Conservation (phyloP, 805 yeast genomes). For the Candida nitratophila region DNA sequence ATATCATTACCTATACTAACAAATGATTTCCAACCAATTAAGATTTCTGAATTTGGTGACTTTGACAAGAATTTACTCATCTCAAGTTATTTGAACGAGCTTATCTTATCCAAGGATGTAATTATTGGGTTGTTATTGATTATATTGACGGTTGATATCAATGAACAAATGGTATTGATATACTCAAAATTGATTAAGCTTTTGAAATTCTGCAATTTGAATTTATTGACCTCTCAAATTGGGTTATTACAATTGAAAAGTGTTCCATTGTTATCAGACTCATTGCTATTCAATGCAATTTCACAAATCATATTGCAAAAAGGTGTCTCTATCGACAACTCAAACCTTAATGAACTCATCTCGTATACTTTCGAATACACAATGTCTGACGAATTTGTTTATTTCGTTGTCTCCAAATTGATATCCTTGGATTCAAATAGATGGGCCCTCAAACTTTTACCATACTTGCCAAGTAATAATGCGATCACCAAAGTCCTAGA, state of each 20-base stretch:
- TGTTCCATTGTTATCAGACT: background rate
- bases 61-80: conserved; percentile 17
- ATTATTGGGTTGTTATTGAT: conserved; percentile 21
- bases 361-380: conserved; percentile 10
- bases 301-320: conserved; percentile 5
- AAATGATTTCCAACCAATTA: background rate
- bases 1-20: conserved; percentile 18
- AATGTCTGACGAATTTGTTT: conserved; percentile 13
- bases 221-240: background rate
- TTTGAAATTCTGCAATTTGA: conserved; percentile 4
- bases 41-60: conserved; percentile 17
- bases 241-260: background rate
- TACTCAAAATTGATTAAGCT: conserved; percentile 12
- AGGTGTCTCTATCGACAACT: conserved; percentile 18
- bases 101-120: conserved; percentile 12
- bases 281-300: background rate
- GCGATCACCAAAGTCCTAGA: conserved; percentile 18
- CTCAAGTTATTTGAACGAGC: conserved; percentile 12
- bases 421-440: conserved; percentile 4
- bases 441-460: conserved; percentile 9
- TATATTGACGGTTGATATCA: conserved; percentile 25
- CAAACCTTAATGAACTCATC: conserved; percentile 17
- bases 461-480: conserved; percentile 14
- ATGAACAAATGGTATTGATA: conserved; percentile 16
- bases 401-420: conserved; percentile 16